Evolutionary conservation across 257 asterid genomes (phyloP), one percentile per base, ranked within the genome.

Genomic region (Nicotiana attenuata): DNA sequence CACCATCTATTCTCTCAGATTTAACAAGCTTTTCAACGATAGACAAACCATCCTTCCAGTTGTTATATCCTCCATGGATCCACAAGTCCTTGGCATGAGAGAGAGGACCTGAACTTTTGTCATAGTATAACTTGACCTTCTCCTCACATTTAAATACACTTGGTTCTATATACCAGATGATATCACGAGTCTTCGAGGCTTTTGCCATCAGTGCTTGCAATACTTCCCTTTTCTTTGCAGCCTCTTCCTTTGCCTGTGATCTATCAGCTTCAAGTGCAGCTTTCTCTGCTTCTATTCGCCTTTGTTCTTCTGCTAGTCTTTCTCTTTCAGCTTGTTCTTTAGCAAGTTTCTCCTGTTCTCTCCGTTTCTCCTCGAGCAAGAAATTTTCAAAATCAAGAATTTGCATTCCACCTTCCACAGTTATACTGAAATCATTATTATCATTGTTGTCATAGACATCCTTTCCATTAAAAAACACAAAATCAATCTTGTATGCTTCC

Each of bases 61-160:
- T 87, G 87, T 92, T 90, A 80, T 91, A 86, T 76, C 98, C 99
- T 67, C 98, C 99, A 88, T 96, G 99, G 80, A 96, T 86, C 98
- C 98, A 96, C 78, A 96, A 20, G 53, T 89, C 93, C 83, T 86
- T 85, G 69, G 91, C 90, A 68, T 86, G 88, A 82, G 84, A 77
- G 80, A 96, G 93, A 69, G 97, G 94, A 66, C 99, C 97, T 35
- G 97, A 89, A 84, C 85, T 89, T 87, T 85, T 88, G 87, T 92
- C 91, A 81, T 94, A 96, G 87, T 89, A 93, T 84, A 96, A 83
- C 84, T 87, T 89, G 77, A 93, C 90, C 87, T 78, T 82, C 82
- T 90, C 97, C 78, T 80, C 90, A 41, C 94, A 89, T 86, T 84
- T 88, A 85, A 90, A 89, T 29, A 86, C 93, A 81, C 88, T 79